Conservation (phyloP, 352 stramenopile genomes). For the Globisporangium barbulae region DNA sequence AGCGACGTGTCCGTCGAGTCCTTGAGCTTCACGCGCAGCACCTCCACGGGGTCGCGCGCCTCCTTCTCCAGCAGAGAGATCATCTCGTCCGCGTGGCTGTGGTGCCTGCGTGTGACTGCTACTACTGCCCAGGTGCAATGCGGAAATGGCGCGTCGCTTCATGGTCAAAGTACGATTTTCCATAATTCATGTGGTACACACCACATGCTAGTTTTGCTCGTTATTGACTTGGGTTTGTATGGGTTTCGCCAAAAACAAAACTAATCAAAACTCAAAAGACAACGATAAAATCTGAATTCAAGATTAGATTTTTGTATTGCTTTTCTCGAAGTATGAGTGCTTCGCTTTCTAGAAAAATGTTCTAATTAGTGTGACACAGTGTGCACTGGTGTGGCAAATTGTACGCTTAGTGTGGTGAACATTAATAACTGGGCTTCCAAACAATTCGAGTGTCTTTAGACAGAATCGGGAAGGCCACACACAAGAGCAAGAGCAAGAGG, state of each 20-base stretch:
- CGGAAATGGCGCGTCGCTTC: not conserved
- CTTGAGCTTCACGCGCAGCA: constrained; percentile 79
- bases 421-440: not conserved
- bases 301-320: too few species aligned
- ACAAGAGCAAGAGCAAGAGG: not conserved
- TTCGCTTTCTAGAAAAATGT: too few species aligned
- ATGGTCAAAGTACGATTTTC: not conserved
- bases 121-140: not conserved
- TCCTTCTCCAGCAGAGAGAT: constrained; percentile 85
- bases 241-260: too few species aligned
- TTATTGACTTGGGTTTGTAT: too few species aligned
- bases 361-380: too few species aligned
- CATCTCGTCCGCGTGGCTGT: constrained; percentile 22
- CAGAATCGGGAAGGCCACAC: too few species aligned
- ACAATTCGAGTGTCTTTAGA: not conserved
- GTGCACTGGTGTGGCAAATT: too few species aligned
- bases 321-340: too few species aligned
- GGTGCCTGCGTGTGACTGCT: not conserved
- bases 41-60: constrained; percentile 76
- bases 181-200: not conserved
- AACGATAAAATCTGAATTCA: too few species aligned
- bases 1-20: constrained; percentile 78
- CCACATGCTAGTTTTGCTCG: not conserved
- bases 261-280: too few species aligned
- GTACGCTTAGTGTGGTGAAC: too few species aligned